Base-by-base conservation (phyloP, 2,329 filamentous ascomycete species). In the Alternaria sp. region DNA sequence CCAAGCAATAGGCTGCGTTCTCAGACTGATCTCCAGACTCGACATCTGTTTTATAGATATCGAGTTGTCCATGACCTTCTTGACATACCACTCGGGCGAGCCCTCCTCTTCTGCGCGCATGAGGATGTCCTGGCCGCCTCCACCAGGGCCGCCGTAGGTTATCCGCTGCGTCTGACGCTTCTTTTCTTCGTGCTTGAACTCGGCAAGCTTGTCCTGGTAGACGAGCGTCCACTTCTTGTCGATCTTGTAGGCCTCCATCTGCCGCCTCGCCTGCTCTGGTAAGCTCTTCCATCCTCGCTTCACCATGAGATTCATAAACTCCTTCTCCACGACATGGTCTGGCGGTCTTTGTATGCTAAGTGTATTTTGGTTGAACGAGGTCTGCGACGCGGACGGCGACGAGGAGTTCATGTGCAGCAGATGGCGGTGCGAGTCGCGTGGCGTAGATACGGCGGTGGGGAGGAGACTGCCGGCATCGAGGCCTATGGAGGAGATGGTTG, bases 221-320 rank as follows among this genome's bases (percentile, higher is more conserved):
- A 99, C 91, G 61, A 99, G 83, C 1, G 93, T 97, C 95, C 95
- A 99, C 81, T 98, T 99, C 84, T 98, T 98, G 66, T 89, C 88
- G 8, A 95, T 87, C 14, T 94, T 92, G 77, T 99, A 98, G 38
- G 93, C 93, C 80, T 95, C 87, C 94, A 99, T 98, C 82, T 98
- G 95, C 63, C 94, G 87, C 69, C 91, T 88, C 30, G 95, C 95
- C 81, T 97, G 93, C 75, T 99, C 95, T 5, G 95, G 95, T 66
- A 99, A 83, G 79, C 96, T 96, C 81, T 97, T 95, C 92, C 94
- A 98, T 66, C 94, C 95, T 81, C 95, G 88, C 81, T 97, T 97
- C 74, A 96, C 92, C 95, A 99, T 98, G 66, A 99, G 83, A 53
- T 93, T 90, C 72, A 94, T 84, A 74, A 98, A 98, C 83, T 97